Conservation (phyloP, 2,329 filamentous ascomycete genomes). For the Botryotinia calthae region DNA sequence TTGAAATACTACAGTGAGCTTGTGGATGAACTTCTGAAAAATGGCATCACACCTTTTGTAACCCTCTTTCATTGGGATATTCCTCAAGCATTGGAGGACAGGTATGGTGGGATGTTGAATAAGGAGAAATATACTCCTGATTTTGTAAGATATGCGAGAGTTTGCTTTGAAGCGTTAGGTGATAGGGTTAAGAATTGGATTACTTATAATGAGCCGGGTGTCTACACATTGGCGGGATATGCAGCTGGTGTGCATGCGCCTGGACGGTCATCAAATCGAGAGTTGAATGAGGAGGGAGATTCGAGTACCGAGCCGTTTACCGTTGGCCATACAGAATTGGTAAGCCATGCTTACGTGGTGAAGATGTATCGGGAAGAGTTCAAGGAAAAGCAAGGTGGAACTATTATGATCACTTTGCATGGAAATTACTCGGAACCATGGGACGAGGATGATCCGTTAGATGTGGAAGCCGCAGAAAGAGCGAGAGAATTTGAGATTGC, state of each 20-base stretch:
- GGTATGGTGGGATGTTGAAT: conserved; percentile 77
- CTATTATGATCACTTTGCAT: conserved; percentile 84
- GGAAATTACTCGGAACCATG: conserved; percentile 65
- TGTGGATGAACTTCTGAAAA: conserved; percentile 70
- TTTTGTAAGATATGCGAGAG: conserved; percentile 72
- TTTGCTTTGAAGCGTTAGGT: conserved; percentile 67
- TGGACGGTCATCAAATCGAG: conserved; percentile 72
- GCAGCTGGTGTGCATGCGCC: conserved; percentile 74
- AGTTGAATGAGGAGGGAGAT: conserved; percentile 66
- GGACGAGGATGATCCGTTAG: conserved; percentile 70
- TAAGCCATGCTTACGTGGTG: conserved; percentile 78
- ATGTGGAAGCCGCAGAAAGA: conserved; percentile 70
- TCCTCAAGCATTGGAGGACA: conserved; percentile 72
- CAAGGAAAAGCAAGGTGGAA: conserved; percentile 65
- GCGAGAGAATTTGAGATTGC: conserved; percentile 82
- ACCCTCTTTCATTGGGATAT: conserved; percentile 87
- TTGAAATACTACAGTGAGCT: conserved; percentile 74
- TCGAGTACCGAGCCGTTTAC: conserved; percentile 75
- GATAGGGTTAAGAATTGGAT: conserved; percentile 82
- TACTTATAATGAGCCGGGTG: conserved; percentile 87
- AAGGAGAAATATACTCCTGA: conserved; percentile 77
- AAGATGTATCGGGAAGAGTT: conserved; percentile 79
- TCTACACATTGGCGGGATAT: conserved; percentile 76
- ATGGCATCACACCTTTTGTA: conserved; percentile 74
- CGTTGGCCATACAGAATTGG: conserved; percentile 73